phyloP scores from a whole-genome alignment of 805 yeast genomes.

The Candida maris region DNA sequence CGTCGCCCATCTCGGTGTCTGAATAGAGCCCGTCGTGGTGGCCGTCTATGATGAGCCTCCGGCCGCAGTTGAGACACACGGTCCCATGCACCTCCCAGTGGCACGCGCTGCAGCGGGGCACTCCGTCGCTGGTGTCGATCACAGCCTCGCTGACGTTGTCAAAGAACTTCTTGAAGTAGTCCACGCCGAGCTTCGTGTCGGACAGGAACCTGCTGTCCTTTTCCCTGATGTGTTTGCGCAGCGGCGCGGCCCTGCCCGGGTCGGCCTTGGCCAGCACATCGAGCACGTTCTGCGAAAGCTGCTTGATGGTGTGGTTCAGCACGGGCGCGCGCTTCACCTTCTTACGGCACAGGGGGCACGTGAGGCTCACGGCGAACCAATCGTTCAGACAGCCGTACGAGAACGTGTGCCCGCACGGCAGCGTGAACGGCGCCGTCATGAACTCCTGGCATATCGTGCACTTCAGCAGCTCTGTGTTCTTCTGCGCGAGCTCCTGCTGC shows the following conservation, averaged over 20 bases:
- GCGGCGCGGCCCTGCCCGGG: slow-evolving; percentile 10
- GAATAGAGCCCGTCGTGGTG: slow-evolving; percentile 3
- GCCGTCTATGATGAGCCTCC: slow-evolving; percentile 35
- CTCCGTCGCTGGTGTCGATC: slow-evolving; percentile 65
- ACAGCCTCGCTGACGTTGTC: slow-evolving; percentile 46
- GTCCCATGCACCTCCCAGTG: slow-evolving; percentile 76
- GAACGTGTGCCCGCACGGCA: slow-evolving; percentile 72
- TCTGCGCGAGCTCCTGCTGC: slow-evolving; percentile 16
- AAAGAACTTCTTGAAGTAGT: slow-evolving; percentile 50
- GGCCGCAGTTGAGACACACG: slow-evolving; percentile 66
- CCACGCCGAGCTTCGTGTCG: slow-evolving; percentile 32
- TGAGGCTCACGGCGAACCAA: slow-evolving; percentile 56
- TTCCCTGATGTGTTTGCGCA: slow-evolving; percentile 28
- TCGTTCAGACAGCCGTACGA: slow-evolving; percentile 63
- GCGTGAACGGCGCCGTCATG: slow-evolving; percentile 58
- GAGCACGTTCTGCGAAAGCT: slow-evolving; percentile 39
- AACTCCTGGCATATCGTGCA: slow-evolving; percentile 71
- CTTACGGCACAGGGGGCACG: slow-evolving; percentile 69
- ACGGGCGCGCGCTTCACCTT: slow-evolving; percentile 48
- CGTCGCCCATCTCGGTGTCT: slow-evolving; percentile 6
- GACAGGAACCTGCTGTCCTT: slow-evolving; percentile 34
- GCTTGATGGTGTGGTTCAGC: slow-evolving; percentile 50
- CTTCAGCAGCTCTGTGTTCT: slow-evolving; percentile 30
- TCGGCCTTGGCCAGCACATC: slow-evolving; percentile 34
- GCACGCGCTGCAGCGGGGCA: slow-evolving; percentile 69